Conservation (phyloP, 2,329 filamentous ascomycete species). For the Phaeosphaeriaceae sp. region DNA sequence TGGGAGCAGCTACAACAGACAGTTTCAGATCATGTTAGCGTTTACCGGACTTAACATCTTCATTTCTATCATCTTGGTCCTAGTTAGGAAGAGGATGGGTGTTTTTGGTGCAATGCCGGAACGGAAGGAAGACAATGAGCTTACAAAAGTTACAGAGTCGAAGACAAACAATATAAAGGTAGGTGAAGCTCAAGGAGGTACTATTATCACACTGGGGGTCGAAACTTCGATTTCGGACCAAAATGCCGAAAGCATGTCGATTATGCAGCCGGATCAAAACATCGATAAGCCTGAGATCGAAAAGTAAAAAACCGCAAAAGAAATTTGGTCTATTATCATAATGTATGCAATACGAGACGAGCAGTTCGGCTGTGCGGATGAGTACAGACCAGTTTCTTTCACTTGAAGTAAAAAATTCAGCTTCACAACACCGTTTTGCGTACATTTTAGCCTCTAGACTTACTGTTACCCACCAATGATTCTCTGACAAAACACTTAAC, state of each 20-base stretch:
- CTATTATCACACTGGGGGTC: neutral
- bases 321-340: too few species aligned
- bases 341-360: neutral
- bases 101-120: slow-evolving; percentile 28
- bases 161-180: slow-evolving; percentile 1
- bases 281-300: too few species aligned
- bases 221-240: too few species aligned
- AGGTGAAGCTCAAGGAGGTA: neutral
- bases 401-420: too few species aligned
- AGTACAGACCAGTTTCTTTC: too few species aligned
- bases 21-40: slow-evolving; percentile 38
- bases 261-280: too few species aligned
- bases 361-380: too few species aligned
- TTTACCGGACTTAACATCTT: slow-evolving; percentile 35
- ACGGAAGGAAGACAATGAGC: slow-evolving; percentile 34
- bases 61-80: slow-evolving; percentile 21
- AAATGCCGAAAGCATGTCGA: too few species aligned
- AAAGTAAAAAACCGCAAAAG: too few species aligned
- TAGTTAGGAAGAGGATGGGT: slow-evolving; percentile 30
- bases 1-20: slow-evolving; percentile 39
- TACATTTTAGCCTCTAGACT: too few species aligned
- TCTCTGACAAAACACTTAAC: neutral
- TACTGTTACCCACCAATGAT: too few species aligned
- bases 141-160: slow-evolving; percentile 15
- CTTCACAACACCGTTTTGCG: too few species aligned